Evolutionary conservation across 2,329 filamentous ascomycete genomes (phyloP).

Genomic region (Fusarium sp.): DNA sequence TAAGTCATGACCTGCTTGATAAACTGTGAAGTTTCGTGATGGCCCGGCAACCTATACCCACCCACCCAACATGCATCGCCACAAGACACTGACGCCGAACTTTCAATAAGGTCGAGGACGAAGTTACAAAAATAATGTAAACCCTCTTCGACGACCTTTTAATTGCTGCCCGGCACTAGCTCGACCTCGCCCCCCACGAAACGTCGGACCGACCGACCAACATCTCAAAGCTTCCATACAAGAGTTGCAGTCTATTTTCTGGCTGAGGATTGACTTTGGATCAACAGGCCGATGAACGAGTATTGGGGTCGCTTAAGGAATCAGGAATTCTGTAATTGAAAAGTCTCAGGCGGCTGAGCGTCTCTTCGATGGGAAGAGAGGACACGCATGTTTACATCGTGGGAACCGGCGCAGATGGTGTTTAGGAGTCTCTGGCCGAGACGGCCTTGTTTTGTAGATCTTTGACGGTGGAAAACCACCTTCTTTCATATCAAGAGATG

Average conservation of each 20-base stretch:
- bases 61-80: slow-evolving; percentile 27
- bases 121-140: slow-evolving; percentile 92
- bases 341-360: slow-evolving; percentile 53
- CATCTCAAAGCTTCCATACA: slow-evolving; percentile 23
- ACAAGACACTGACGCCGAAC: slow-evolving; percentile 52
- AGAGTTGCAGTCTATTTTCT: slow-evolving; percentile 25
- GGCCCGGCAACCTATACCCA: slow-evolving; percentile 34
- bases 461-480: slow-evolving; percentile 63
- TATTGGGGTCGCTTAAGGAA: slow-evolving; percentile 50
- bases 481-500: slow-evolving; percentile 60
- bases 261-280: slow-evolving; percentile 51
- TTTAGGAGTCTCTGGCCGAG: slow-evolving; percentile 53
- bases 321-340: slow-evolving; percentile 51
- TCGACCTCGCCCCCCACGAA: slow-evolving; percentile 33
- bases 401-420: slow-evolving; percentile 49
- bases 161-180: slow-evolving; percentile 40
- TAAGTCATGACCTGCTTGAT: slow-evolving; percentile 67
- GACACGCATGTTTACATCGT: slow-evolving; percentile 50
- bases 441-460: slow-evolving; percentile 59
- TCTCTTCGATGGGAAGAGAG: slow-evolving; percentile 56
- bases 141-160: slow-evolving; percentile 40
- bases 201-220: slow-evolving; percentile 42
- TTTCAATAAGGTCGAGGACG: slow-evolving; percentile 82
- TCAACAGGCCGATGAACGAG: slow-evolving; percentile 49
- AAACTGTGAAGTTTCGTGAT: slow-evolving; percentile 38